These are phyloP conservation scores for Mycena sanguinolenta DNA, from an alignment of 768 basidiomycete genomes.

Conservation along the genomic window DNA sequence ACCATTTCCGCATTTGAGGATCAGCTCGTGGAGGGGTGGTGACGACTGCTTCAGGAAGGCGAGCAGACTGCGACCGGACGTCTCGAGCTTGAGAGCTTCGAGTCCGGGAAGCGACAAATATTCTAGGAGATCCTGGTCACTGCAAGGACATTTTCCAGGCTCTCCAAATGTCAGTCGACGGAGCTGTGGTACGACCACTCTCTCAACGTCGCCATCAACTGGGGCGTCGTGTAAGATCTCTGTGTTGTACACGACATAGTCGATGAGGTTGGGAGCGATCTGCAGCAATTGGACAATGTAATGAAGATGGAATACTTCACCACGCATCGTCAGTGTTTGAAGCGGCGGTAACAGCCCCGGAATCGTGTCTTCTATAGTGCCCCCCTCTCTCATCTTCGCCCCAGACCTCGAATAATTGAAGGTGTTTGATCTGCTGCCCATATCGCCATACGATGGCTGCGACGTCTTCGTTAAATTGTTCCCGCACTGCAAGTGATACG, in stretches of 20 bases:
- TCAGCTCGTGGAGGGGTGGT: background rate
- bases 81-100: background rate
- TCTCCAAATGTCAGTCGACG: background rate
- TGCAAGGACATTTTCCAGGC: background rate
- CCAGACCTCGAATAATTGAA: no score
- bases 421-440: no score
- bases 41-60: background rate
- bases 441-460: no score
- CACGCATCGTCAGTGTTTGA: background rate
- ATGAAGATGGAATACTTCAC: background rate
- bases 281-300: background rate
- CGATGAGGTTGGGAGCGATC: background rate
- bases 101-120: slow-evolving; percentile 1
- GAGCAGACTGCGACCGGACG: background rate
- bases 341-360: no score
- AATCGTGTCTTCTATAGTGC: no score
- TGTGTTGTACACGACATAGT: background rate
- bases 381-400: no score
- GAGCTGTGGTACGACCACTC: background rate
- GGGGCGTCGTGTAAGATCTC: no score
- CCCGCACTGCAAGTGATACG: no score
- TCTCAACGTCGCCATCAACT: no score
- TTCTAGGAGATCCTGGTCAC: background rate
- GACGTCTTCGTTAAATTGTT: no score
- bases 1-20: no score